Base-by-base conservation (phyloP, 208 protist genomes). In the Acanthamoeba polyphaga region DNA sequence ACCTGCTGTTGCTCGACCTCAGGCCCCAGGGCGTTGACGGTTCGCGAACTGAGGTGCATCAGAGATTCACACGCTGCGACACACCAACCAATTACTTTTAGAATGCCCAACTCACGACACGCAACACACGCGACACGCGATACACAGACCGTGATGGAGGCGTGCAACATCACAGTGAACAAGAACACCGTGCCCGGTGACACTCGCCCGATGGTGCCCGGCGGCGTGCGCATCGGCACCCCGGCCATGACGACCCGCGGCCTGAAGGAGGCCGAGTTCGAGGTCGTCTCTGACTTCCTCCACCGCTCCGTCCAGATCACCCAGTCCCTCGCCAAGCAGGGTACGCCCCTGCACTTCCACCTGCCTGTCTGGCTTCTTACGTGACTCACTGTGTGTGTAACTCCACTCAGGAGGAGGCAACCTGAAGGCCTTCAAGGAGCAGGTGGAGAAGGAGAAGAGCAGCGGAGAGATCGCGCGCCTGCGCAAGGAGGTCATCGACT, bases 101-200 rank as follows among this genome's bases (percentile, higher is more conserved):
- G 46, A 49, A 22, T 19, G 17, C 0, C 27, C 87, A 22, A 32
- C 17, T 29, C 10, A 13, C 24, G 2, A 17, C 49, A 53, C 46
- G 34, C 27, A 7, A 3, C 15, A 60, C 17, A 62, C 88, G 51
- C n/a, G 60, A 64, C 88, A 72, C 51, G 60, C n/a, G 49, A 53
- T 53, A 34, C 49, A n/a, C 17, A 93, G 92, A 60, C 32, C 13
- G 91, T 98, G 60, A 90, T 98, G 24, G 97, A 98, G 94, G n/a
- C 51, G 46, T 60, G 58, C 19, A 68, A 95, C 15, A 97, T 98
- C 85, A 97, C 97, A 6, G 76, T 97, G 46, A 98, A 98, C 95
- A 98, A 98, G 95, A 98, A 98, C 93, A 87, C 96, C 38, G 97
- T 98, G 49, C 96, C 97, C 13, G 97, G 97, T 32, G 97, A 98